A percentile compares a stretch with the other conserved stretches of the same genome.
These are phyloP conservation scores for Botrytis hyacinthi DNA, from an alignment of 2,329 filamentous ascomycete species.

Conservation along the genomic window DNA sequence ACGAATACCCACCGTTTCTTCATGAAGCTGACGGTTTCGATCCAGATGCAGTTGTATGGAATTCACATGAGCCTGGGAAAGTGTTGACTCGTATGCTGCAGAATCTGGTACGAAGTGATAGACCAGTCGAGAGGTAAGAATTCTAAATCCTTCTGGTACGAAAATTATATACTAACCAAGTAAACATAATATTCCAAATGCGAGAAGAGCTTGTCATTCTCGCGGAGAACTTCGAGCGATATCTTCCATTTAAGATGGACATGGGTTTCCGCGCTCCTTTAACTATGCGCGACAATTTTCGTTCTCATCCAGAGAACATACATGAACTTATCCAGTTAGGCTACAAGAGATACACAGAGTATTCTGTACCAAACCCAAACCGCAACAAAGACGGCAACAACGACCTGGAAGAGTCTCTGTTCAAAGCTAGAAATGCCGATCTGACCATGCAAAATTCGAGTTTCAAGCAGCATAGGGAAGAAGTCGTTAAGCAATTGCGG, in stretches of 20 bases:
- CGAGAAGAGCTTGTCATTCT: neutral
- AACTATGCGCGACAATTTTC: neutral
- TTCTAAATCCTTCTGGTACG: accelerated
- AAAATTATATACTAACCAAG: neutral
- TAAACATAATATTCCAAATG: neutral
- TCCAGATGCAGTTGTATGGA: neutral
- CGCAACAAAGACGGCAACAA: neutral
- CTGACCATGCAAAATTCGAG: neutral
- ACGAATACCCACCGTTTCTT: neutral
- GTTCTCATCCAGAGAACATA: neutral
- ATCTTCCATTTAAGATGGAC: neutral
- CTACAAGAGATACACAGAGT: neutral
- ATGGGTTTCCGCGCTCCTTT: neutral
- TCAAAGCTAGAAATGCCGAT: no score
- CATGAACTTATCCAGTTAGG: neutral
- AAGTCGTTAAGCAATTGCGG: neutral
- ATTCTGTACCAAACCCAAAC: neutral
- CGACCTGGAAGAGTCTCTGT: neutral
- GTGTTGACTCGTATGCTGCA: neutral
- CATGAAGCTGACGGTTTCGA: neutral
- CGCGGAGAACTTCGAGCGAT: neutral
- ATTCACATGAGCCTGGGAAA: neutral
- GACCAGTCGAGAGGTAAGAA: neutral
- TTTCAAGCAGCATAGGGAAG: neutral
- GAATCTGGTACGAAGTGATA: neutral